phyloP scores from a whole-genome alignment of 2,329 filamentous ascomycete species.

The Tolypocladium inflatum region DNA sequence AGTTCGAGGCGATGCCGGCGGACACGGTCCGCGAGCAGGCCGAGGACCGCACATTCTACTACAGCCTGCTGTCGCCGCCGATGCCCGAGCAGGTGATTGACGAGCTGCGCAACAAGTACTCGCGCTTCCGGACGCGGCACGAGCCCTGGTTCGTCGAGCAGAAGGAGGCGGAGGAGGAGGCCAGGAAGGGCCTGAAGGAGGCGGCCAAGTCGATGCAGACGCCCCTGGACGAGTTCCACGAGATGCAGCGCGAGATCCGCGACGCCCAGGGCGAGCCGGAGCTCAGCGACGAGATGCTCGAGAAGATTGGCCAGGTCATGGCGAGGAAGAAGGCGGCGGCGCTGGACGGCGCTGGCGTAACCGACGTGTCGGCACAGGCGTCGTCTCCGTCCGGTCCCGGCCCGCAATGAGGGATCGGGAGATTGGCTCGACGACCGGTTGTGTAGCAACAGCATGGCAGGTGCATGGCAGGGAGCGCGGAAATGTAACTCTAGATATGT shows the following conservation, averaged over 20 bases:
- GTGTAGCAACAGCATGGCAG: too few species aligned
- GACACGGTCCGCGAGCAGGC: conserved; percentile 74
- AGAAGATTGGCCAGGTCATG: conserved; percentile 53
- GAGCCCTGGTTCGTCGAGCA: conserved; percentile 60
- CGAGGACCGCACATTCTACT: conserved; percentile 65
- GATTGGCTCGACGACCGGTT: background rate
- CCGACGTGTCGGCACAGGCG: conserved; percentile 17
- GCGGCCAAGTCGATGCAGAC: conserved; percentile 35
- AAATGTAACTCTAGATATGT: background rate
- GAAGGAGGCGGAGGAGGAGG: conserved; percentile 50
- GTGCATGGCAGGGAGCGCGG: background rate
- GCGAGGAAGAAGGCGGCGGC: conserved; percentile 39
- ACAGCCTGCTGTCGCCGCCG: conserved; percentile 66
- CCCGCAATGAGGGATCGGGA: conserved; percentile 1
- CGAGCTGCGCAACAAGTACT: conserved; percentile 78
- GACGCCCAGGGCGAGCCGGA: conserved; percentile 44
- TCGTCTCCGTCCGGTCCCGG: conserved; percentile 5
- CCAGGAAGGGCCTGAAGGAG: conserved; percentile 25
- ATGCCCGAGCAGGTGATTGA: conserved; percentile 73
- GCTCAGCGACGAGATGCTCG: conserved; percentile 49
- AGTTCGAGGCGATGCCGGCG: conserved; percentile 41
- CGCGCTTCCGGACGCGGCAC: conserved; percentile 71
- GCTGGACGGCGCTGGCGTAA: conserved; percentile 27
- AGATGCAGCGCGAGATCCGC: conserved; percentile 40
- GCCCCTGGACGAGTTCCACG: conserved; percentile 51